These are phyloP conservation scores for Physaria fendleri DNA, from an alignment of 345 rosid species.

Conservation along the genomic window DNA sequence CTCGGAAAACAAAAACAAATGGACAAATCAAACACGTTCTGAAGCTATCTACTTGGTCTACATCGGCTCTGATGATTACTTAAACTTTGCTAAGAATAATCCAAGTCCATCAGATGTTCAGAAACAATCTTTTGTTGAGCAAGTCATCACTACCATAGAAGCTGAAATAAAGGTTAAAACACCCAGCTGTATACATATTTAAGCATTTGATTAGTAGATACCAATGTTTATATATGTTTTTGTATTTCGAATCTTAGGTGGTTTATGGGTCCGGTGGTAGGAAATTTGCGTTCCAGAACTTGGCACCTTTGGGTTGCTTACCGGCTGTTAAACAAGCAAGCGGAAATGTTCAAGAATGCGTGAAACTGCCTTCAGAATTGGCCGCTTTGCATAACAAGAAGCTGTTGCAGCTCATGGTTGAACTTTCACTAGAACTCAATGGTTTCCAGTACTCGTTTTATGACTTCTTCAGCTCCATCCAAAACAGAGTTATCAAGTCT, in stretches of 20 bases:
- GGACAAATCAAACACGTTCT: conserved; percentile 16
- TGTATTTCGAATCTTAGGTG: background rate
- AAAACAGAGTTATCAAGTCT: conserved; percentile 22
- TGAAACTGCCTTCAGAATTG: conserved; percentile 24
- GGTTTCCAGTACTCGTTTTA: conserved; percentile 29
- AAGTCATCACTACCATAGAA: conserved; percentile 16
- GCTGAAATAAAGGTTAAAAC: conserved; percentile 13
- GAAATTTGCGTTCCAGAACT: conserved; percentile 31
- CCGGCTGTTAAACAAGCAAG: conserved; percentile 22
- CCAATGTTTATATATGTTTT: background rate
- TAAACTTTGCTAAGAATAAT: conserved; percentile 15
- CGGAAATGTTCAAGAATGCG: conserved; percentile 21
- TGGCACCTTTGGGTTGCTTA: conserved; percentile 35
- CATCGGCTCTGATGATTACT: conserved; percentile 31
- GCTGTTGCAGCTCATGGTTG: conserved; percentile 19
- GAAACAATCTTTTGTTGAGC: conserved; percentile 29
- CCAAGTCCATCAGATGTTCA: conserved; percentile 5
- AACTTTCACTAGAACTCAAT: conserved; percentile 5
- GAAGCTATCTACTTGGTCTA: conserved; percentile 29
- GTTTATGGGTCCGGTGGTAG: conserved; percentile 27
- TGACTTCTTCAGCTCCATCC: conserved; percentile 26
- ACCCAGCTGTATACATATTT: background rate
- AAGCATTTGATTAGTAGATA: background rate
- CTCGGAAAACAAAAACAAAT: conserved; percentile 15
- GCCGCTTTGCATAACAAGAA: conserved; percentile 31